Conservation (phyloP, 345 rosid genomes). For the Gossypium turneri region DNA sequence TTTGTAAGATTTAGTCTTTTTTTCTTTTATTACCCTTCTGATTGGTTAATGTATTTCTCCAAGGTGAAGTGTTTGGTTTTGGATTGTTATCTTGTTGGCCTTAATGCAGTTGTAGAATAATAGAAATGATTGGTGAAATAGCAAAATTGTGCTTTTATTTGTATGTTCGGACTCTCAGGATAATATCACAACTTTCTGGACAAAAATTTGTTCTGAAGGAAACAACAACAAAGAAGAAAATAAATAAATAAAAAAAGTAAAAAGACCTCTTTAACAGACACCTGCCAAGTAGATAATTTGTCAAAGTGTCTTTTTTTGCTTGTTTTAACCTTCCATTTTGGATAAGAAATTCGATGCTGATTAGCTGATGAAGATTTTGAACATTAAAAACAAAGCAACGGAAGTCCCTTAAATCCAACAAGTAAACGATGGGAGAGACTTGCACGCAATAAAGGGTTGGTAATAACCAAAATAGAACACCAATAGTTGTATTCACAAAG, state of each 20-base stretch:
- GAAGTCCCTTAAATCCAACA: background rate
- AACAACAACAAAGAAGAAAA: no score
- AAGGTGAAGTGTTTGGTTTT: background rate
- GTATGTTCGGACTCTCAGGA: background rate
- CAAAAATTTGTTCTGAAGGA: no score
- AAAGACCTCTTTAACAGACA: no score
- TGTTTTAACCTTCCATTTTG: no score
- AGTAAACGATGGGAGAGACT: background rate
- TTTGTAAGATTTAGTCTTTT: background rate
- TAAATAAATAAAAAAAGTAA: no score
- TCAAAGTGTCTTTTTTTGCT: no score
- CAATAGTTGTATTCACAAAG: background rate
- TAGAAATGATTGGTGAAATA: background rate
- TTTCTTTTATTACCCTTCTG: background rate
- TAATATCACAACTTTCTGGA: background rate
- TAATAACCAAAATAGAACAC: background rate
- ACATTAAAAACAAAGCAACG: background rate
- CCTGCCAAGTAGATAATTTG: no score
- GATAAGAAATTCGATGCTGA: background rate
- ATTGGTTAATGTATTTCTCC: background rate
- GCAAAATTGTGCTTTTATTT: background rate
- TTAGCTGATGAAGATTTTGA: background rate
- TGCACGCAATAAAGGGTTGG: background rate
- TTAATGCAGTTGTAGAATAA: background rate
- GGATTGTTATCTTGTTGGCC: background rate